Base-by-base conservation (phyloP, 441 rosid genomes). In the Jatropha multifida region DNA sequence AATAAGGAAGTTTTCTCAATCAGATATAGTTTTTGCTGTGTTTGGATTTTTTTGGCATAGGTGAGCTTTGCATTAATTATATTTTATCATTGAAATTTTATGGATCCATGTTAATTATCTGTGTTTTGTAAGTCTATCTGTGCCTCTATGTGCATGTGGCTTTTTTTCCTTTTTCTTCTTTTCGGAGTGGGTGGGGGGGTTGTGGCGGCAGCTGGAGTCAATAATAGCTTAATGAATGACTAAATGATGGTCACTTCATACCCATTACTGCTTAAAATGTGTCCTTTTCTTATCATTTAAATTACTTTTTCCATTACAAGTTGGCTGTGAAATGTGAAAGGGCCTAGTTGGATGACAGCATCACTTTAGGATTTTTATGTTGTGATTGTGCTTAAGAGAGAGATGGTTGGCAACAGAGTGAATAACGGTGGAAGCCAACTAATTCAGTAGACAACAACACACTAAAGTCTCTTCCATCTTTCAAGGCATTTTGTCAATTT, bases 1-100 rank as follows among this genome's bases (percentile, higher is more conserved):
- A 62, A 55, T 77, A 60, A 55, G 48, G 61, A 51, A 49, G 65
- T 64, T 69, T 76, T 72, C 59, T 63, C 18, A 75, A 40, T 17
- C 37, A 48, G 4, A 69, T 40, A 17, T 61, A 37, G 51, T 48
- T 73, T 17, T 10, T 11, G 42, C 58, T n/a, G 14, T 23, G 26
- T 15, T 27, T 4, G 17, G 4, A 27, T 49, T 56, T 71, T 58
- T 58, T 38, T 40, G 26, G 7, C 4, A 1, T 58, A 15, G 7
- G 49, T 41, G 11, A 37, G 17, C 37, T 70, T n/a, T 55, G 37
- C 48, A 27, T 40, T 49, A 51, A 23, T 18, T 68, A 8, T 48
- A 67, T 67, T 46, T 67, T n/a, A 46, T 20, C 14, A 48, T 26
- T 8, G 18, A 27, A 68, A 26, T 48, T 26, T 5, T 68, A 49